Evolutionary conservation across 805 yeast species (phyloP).

Genomic region (Hagleromyces aurorensis): DNA sequence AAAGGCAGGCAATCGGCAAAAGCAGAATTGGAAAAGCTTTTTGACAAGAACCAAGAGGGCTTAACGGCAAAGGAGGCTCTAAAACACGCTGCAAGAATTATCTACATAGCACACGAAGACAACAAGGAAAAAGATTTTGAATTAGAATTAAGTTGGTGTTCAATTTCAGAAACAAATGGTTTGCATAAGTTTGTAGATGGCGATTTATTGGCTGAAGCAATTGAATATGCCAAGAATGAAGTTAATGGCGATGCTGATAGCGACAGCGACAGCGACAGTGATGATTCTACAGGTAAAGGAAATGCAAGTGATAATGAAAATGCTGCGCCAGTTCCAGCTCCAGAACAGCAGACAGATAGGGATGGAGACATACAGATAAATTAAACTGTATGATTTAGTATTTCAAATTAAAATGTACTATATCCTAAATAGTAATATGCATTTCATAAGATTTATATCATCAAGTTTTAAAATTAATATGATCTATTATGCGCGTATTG

Average conservation of each 20-base stretch:
- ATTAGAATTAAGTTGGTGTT: slow-evolving; percentile 87
- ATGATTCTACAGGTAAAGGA: too few species aligned
- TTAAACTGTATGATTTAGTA: slow-evolving; percentile 1
- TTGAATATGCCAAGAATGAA: slow-evolving; percentile 73
- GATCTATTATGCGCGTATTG: too few species aligned
- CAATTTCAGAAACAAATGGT: slow-evolving; percentile 68
- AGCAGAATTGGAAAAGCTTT: slow-evolving; percentile 85
- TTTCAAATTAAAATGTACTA: too few species aligned
- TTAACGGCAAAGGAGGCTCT: slow-evolving; percentile 76
- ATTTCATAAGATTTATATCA: too few species aligned
- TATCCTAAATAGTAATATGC: too few species aligned
- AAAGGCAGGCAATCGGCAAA: slow-evolving; percentile 98
- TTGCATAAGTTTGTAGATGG: slow-evolving; percentile 73
- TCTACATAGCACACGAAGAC: slow-evolving; percentile 93
- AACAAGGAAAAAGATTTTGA: slow-evolving; percentile 96
- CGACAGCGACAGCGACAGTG: slow-evolving; percentile 18
- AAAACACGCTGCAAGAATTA: slow-evolving; percentile 88
- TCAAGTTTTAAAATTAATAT: too few species aligned
- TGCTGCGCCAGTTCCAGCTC: slow-evolving; percentile 4
- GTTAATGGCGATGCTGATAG: slow-evolving; percentile 33
- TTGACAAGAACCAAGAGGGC: slow-evolving; percentile 34
- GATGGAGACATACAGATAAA: slow-evolving; percentile 14
- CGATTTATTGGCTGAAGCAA: slow-evolving; percentile 74
- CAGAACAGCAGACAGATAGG: slow-evolving; percentile 5
- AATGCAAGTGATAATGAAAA: slow-evolving; percentile 19